Conservation (phyloP, 1,284 basidiomycete species). For the Trichosporon coremiiforme region DNA sequence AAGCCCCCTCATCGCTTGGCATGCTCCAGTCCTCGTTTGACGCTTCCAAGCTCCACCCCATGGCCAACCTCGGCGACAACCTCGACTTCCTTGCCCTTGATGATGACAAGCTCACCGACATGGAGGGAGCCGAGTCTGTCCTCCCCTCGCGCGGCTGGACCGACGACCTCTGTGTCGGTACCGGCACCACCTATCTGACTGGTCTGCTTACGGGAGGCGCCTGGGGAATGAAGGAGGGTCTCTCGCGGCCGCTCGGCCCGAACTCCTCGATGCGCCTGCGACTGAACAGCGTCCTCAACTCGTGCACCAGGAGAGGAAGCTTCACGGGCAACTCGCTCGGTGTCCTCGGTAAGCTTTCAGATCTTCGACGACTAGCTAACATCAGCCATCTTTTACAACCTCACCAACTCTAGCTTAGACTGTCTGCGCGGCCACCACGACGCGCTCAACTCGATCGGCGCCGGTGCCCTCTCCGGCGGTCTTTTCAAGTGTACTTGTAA, state of each 20-base stretch:
- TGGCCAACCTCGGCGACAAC: slow-evolving; percentile 77
- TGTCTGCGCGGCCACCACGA: slow-evolving; percentile 88
- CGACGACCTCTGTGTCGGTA: slow-evolving; percentile 99
- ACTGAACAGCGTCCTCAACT: slow-evolving; percentile 96
- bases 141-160: slow-evolving; percentile 95
- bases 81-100: slow-evolving; percentile 90
- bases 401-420: slow-evolving; percentile 92
- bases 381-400: slow-evolving; percentile 93
- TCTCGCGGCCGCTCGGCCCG: slow-evolving; percentile 72
- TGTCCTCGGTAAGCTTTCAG: slow-evolving; percentile 74
- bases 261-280: slow-evolving; percentile 73
- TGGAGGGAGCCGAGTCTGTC: slow-evolving; percentile 81
- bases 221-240: slow-evolving; percentile 95
- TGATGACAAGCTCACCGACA: slow-evolving; percentile 84
- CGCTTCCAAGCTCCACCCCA: slow-evolving; percentile 83
- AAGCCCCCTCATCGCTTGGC: slow-evolving; percentile 69
- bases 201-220: slow-evolving; percentile 90
- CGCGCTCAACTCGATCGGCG: slow-evolving; percentile 83
- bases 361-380: slow-evolving; percentile 9
- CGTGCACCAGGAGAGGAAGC: slow-evolving; percentile 91
- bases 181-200: slow-evolving; percentile 96
- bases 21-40: slow-evolving; percentile 82
- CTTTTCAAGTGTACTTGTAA: slow-evolving; percentile 92
- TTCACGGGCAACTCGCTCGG: slow-evolving; percentile 99
- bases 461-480: slow-evolving; percentile 86